A percentile compares a stretch with the other conserved stretches of the same genome.
Evolutionary conservation across 2,329 filamentous ascomycete genomes (phyloP).

Genomic region (Hypomyces rosellus): DNA sequence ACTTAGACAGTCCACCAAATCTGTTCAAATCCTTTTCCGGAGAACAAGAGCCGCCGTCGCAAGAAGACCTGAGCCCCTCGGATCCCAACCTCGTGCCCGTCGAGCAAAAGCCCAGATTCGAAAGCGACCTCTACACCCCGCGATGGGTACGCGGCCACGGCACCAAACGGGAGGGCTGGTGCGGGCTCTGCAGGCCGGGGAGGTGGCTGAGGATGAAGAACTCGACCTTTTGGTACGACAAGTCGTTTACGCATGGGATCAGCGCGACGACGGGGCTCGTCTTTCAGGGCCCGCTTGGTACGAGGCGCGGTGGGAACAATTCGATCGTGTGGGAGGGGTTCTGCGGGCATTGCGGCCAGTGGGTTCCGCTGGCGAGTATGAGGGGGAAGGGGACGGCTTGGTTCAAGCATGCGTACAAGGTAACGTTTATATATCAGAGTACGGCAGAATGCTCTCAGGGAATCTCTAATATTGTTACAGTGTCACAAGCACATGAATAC

Average conservation of each 20-base stretch:
- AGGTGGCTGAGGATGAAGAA: constrained; percentile 86
- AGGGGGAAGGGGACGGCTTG: constrained; percentile 92
- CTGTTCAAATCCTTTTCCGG: constrained; percentile 69
- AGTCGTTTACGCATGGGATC: constrained; percentile 83
- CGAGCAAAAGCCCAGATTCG: constrained; percentile 72
- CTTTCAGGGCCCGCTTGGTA: constrained; percentile 72
- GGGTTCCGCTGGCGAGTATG: constrained; percentile 74
- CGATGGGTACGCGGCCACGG: constrained; percentile 79
- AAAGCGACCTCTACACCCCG: constrained; percentile 76
- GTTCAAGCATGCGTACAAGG: constrained; percentile 87
- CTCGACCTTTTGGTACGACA: constrained; percentile 90
- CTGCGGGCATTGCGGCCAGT: constrained; percentile 72
- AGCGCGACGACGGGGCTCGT: constrained; percentile 72
- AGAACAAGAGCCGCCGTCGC: constrained; percentile 66
- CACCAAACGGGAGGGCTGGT: constrained; percentile 86
- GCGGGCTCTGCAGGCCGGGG: constrained; percentile 78
- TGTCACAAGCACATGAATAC: too few relatives aligned
- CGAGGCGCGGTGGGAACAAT: constrained; percentile 70
- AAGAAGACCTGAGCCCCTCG: constrained; percentile 73
- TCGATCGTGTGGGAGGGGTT: constrained; percentile 76
- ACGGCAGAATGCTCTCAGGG: constrained; percentile 37
- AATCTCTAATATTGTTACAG: constrained; percentile 22
- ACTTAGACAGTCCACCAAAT: constrained; percentile 69
- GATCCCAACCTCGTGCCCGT: constrained; percentile 71
- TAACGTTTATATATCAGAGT: constrained; percentile 28